Conservation (phyloP, 116 monocot species). For the Posidonia oceanica region DNA sequence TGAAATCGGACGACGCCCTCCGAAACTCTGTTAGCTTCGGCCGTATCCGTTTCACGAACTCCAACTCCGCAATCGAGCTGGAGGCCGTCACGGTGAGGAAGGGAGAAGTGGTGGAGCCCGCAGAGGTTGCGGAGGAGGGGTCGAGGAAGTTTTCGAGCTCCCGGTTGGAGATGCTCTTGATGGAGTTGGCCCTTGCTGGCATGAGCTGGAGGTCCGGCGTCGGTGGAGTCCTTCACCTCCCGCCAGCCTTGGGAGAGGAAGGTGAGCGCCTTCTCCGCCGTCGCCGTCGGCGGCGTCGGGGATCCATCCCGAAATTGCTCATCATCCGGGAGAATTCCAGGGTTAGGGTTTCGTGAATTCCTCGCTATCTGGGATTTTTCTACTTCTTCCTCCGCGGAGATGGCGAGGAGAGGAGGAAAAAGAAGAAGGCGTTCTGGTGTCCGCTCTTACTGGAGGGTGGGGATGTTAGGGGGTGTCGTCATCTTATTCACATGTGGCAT, state of each 20-base stretch:
- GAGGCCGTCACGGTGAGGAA: conserved; percentile 11
- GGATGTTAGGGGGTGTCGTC: neutral
- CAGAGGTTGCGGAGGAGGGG: conserved; percentile 33
- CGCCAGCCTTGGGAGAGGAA: conserved; percentile 78
- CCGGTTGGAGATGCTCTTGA: conserved; percentile 70
- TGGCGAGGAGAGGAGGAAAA: neutral
- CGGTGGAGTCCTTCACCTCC: conserved; percentile 79
- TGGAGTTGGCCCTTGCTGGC: conserved; percentile 56
- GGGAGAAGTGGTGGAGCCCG: conserved; percentile 4
- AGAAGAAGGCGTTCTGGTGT: too few relatives aligned
- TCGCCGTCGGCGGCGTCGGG: conserved; percentile 24
- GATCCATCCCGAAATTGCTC: conserved; percentile 17
- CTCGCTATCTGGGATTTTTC: neutral
- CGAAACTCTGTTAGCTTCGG: conserved; percentile 86
- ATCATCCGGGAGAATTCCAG: neutral
- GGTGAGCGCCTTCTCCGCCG: conserved; percentile 65
- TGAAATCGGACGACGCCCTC: conserved; percentile 58
- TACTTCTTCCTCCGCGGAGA: too few relatives aligned
- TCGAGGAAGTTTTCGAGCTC: conserved; percentile 78
- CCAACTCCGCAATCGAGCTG: conserved; percentile 49
- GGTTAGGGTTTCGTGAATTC: neutral
- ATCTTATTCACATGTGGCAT: neutral
- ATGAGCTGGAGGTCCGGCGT: conserved; percentile 78
- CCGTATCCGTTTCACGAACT: conserved; percentile 70
- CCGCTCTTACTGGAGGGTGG: neutral